Conservation (phyloP, 805 yeast species). For the Starmerella scarabaei region DNA sequence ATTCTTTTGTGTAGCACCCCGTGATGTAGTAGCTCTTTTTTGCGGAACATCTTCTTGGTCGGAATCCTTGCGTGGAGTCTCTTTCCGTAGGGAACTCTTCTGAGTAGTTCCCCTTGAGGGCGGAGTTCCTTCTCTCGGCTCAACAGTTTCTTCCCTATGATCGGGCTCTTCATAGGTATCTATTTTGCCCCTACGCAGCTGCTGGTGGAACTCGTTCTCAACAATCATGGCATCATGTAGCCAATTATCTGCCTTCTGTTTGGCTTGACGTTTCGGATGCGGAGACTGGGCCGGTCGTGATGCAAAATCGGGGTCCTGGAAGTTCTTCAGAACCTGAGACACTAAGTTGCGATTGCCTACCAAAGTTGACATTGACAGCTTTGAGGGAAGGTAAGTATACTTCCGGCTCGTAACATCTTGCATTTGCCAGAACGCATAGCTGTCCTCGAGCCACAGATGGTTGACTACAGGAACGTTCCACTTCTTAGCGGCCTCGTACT, state of each 20-base stretch:
- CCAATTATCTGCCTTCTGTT: slow-evolving; percentile 49
- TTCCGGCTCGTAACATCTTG: slow-evolving; percentile 36
- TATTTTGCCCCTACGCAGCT: slow-evolving; percentile 22
- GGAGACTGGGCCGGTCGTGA: neutral
- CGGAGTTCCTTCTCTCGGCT: no score
- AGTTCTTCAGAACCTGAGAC: slow-evolving; percentile 31
- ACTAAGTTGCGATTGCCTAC: slow-evolving; percentile 43
- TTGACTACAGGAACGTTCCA: slow-evolving; percentile 62
- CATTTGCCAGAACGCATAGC: slow-evolving; percentile 48
- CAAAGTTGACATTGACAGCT: slow-evolving; percentile 33
- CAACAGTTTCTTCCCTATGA: no score
- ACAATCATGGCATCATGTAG: slow-evolving; percentile 46
- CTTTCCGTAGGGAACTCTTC: no score
- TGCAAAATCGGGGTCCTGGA: slow-evolving; percentile 23
- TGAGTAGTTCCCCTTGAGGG: neutral
- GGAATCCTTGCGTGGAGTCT: no score
- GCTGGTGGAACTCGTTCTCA: slow-evolving; percentile 49
- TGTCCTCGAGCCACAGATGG: slow-evolving; percentile 82
- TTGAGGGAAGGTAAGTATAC: slow-evolving; percentile 37
- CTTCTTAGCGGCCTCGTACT: slow-evolving; percentile 56
- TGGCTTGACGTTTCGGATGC: slow-evolving; percentile 35
- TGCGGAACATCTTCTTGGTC: no score
- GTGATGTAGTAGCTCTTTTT: neutral
- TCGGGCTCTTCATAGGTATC: neutral
- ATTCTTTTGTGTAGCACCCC: neutral